These are phyloP conservation scores for Pythium myriotylum DNA, from an alignment of 352 stramenopile genomes.

Conservation along the genomic window DNA sequence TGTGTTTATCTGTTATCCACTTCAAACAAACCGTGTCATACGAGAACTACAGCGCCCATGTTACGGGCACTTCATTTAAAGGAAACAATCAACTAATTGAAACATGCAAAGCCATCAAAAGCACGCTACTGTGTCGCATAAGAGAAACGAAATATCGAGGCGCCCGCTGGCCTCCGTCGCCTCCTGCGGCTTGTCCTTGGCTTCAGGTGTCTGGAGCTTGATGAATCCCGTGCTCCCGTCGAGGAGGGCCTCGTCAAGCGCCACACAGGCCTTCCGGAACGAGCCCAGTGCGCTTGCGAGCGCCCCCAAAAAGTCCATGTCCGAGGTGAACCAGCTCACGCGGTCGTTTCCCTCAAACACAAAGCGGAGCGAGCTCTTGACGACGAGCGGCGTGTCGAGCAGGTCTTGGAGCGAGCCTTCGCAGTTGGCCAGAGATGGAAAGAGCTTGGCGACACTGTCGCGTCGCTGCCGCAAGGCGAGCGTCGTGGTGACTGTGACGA, in stretches of 20 bases:
- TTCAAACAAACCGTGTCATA: too few relatives aligned
- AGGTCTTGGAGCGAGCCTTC: conserved; percentile 1
- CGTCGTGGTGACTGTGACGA: conserved; percentile 1
- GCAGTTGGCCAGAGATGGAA: background rate
- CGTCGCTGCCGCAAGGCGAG: background rate
- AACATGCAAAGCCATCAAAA: background rate
- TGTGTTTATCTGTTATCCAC: too few relatives aligned
- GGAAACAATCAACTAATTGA: too few relatives aligned
- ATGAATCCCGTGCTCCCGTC: conserved; percentile 4
- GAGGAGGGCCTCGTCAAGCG: background rate
- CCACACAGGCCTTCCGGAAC: background rate
- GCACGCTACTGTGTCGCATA: background rate
- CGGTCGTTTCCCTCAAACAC: background rate
- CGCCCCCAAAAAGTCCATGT: conserved; percentile 3
- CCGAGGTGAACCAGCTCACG: conserved; percentile 3
- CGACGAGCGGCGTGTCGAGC: background rate
- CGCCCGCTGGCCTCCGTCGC: background rate
- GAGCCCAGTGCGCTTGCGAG: background rate
- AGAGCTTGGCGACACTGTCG: background rate
- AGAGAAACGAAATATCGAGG: conserved; percentile 8
- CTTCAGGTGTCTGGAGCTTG: background rate
- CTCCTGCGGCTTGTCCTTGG: background rate
- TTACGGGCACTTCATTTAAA: too few relatives aligned
- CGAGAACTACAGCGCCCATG: too few relatives aligned
- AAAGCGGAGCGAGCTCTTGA: conserved; percentile 8